Base-by-base conservation (phyloP, 1,284 basidiomycete species). In the Xanthoconium separans region DNA sequence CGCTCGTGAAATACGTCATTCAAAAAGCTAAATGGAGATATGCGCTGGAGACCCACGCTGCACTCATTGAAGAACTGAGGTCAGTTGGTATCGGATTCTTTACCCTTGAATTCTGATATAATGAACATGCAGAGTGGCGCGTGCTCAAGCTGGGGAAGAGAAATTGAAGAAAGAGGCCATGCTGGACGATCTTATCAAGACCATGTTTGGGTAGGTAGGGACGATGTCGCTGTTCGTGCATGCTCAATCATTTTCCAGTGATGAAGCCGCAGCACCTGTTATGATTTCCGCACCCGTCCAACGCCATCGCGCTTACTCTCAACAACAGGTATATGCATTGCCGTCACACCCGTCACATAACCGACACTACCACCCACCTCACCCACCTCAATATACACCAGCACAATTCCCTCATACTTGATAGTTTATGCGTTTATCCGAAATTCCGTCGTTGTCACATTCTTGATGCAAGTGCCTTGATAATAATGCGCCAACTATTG, bases 11-110 rank as follows among this genome's bases (percentile, higher is more conserved):
- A 70, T 92, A 93, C 66, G 72, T 91, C n/a, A 61, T 90, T 30
- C 83, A 82, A 76, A 92, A 91, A 63, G 88, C 91, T 2, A 91
- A 90, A 63, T 78, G 84, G 62, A 72, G 71, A 27, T 87, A 82
- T 63, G 83, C 79, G 11, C 56, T 84, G 22, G 76, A 84, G 54
- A 80, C 87, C 59, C 83, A 89, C 53, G 81, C 82, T 39, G 70
- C 71, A 16, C 73, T 91, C 29, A 69, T 81, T 16, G 81, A 87
- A 60, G 86, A 92, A 65, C 69, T 90, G 58, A 75, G 81, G 68
- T 69, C 48, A 44, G 54, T 50, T 18, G 37, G 18, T 44, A 4
- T 27, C 18, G 8, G 9, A 27, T 27, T 27, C 27, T 27, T 27
- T 6, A 9, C 10, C 1, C 13, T n/a, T n/a, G 30, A 30, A 18